Percentiles rank a stretch among this genome's conserved stretches.
Conservation (phyloP, 2,329 filamentous ascomycete genomes). For the Chalaropsis ovoidea region DNA sequence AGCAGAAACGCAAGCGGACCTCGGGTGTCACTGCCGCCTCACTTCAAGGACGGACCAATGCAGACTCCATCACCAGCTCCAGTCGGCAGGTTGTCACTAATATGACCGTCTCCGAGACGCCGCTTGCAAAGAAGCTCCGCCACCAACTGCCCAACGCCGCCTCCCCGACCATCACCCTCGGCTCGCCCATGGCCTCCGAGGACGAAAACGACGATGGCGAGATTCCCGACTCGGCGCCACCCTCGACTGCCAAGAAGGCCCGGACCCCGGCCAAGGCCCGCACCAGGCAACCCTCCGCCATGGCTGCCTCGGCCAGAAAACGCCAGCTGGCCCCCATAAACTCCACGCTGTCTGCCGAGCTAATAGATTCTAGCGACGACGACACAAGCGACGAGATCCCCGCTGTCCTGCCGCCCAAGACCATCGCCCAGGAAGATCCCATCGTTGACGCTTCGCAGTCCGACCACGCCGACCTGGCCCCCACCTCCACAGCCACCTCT, state of each 20-base stretch:
- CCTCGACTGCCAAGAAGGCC: background rate
- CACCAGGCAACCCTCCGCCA: background rate
- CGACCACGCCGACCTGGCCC: background rate
- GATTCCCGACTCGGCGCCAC: background rate
- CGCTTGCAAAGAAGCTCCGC: background rate
- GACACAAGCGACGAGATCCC: slow-evolving; percentile 17
- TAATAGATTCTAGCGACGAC: slow-evolving; percentile 25
- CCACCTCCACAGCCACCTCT: background rate
- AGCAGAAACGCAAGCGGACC: slow-evolving; percentile 3
- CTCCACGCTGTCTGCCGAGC: slow-evolving; percentile 19
- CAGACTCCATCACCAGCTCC: background rate
- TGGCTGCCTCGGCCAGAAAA: background rate
- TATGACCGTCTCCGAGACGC: background rate
- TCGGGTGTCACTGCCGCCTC: background rate
- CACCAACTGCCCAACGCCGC: background rate
- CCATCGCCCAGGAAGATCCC: background rate
- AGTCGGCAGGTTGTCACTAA: background rate
- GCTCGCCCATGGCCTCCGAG: slow-evolving; percentile 14
- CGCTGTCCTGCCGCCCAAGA: background rate
- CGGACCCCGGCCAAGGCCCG: background rate
- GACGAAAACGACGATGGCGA: background rate
- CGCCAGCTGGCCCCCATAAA: background rate
- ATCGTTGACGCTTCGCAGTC: background rate
- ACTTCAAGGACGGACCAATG: background rate
- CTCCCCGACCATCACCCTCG: slow-evolving; percentile 5